Percentiles rank a stretch among this genome's conserved stretches.
phyloP scores from a whole-genome alignment of 176 grass and related monocot species.

The Oryza coarctata region DNA sequence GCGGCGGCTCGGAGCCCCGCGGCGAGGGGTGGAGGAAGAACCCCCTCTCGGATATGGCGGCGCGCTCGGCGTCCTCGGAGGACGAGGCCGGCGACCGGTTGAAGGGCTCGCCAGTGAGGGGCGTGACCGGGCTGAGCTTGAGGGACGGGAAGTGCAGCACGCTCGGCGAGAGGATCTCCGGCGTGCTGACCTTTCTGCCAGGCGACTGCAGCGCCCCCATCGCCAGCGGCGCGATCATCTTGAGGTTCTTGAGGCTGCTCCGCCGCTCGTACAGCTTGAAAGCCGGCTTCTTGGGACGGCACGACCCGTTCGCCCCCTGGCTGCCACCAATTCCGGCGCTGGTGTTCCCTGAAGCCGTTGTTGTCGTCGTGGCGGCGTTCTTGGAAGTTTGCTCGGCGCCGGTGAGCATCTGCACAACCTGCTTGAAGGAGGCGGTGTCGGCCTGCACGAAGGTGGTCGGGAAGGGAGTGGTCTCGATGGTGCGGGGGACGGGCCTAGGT shows the following conservation, averaged over 20 bases:
- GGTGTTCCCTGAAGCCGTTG: neutral
- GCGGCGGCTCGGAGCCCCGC: constrained; percentile 61
- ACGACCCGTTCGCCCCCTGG: constrained; percentile 35
- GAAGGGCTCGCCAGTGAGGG: constrained; percentile 70
- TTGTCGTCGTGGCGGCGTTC: neutral
- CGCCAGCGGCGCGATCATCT: constrained; percentile 88
- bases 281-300: constrained; percentile 80
- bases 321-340: neutral
- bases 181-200: constrained; percentile 8
- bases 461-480: constrained; percentile 83
- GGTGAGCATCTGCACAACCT: constrained; percentile 99
- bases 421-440: constrained; percentile 90
- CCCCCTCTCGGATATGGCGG: constrained; percentile 74
- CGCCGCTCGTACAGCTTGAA: constrained; percentile 99
- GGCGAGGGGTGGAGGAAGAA: constrained; percentile 97
- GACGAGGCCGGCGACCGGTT: constrained; percentile 56
- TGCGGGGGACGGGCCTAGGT: constrained; percentile 53
- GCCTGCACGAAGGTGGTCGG: constrained; percentile 98
- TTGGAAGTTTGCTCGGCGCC: constrained; percentile 59
- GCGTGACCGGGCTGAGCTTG: constrained; percentile 84
- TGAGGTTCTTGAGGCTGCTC: constrained; percentile 80
- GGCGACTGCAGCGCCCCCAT: constrained; percentile 53
- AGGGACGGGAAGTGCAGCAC: constrained; percentile 88
- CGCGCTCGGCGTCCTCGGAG: constrained; percentile 65
- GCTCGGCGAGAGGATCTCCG: constrained; percentile 91